These are phyloP conservation scores for Azolla pinnata DNA, from an alignment of 75 land plant species.

Conservation along the genomic window DNA sequence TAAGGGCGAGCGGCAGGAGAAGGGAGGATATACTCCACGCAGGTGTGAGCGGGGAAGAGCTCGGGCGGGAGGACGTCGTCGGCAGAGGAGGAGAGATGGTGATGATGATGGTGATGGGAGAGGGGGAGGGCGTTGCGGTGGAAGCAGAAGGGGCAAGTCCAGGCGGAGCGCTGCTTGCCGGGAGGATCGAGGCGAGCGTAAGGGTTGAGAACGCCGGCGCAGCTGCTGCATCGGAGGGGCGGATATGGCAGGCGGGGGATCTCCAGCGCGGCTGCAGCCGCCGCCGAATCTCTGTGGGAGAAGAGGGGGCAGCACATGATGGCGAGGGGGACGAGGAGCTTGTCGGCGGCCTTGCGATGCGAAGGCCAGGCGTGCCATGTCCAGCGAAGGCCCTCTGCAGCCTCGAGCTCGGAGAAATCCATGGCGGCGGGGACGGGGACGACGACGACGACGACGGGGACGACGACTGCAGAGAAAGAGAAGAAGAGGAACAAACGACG, in stretches of 20 bases:
- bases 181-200: conserved; percentile 68
- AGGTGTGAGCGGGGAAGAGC: conserved; percentile 53
- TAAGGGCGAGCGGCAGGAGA: conserved; percentile 1
- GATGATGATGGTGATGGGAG: conserved; percentile 11
- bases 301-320: conserved; percentile 54
- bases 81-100: conserved; percentile 21
- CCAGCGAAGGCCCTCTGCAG: conserved; percentile 85
- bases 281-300: conserved; percentile 3
- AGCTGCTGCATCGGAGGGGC: conserved; percentile 54
- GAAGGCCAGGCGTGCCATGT: conserved; percentile 92
- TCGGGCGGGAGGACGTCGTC: conserved; percentile 82
- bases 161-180: conserved; percentile 40
- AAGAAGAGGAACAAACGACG: too few species aligned
- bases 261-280: conserved; percentile 25
- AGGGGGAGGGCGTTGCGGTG: conserved; percentile 52
- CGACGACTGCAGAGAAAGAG: too few species aligned
- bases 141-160: conserved; percentile 90
- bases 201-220: conserved; percentile 78
- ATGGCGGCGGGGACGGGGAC: too few species aligned
- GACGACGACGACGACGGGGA: too few species aligned
- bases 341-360: conserved; percentile 37
- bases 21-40: not conserved
- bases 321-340: conserved; percentile 56
- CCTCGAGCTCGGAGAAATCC: conserved; percentile 95
- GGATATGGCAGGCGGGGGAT: conserved; percentile 70